phyloP scores from a whole-genome alignment of 2,329 filamentous ascomycete genomes.

The Paraphoma sp. region DNA sequence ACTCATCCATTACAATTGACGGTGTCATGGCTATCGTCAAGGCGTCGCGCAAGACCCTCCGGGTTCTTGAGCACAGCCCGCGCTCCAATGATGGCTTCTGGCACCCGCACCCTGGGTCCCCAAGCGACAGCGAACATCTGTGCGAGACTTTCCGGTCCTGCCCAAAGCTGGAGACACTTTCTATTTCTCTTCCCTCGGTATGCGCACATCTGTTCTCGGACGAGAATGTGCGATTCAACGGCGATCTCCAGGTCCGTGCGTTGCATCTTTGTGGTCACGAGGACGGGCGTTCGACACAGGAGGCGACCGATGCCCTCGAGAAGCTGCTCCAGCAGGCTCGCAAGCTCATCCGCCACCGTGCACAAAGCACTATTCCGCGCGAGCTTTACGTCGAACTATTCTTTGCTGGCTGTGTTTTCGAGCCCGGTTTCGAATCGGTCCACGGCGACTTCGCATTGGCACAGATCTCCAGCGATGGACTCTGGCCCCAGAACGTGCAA shows the following conservation, averaged over 20 bases:
- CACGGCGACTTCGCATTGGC: constrained; percentile 58
- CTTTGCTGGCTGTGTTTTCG: constrained; percentile 60
- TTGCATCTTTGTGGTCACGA: constrained; percentile 54
- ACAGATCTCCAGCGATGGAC: constrained; percentile 48
- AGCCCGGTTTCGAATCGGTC: constrained; percentile 53
- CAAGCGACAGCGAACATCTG: constrained; percentile 54
- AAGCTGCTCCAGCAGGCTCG: constrained; percentile 52
- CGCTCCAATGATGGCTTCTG: constrained; percentile 60
- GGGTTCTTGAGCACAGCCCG: constrained; percentile 61
- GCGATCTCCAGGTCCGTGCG: constrained; percentile 59
- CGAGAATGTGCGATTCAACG: constrained; percentile 52
- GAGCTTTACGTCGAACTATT: constrained; percentile 58
- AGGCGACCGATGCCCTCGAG: constrained; percentile 47
- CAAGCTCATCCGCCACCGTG: constrained; percentile 47
- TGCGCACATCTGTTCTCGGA: constrained; percentile 56
- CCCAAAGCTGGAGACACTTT: constrained; percentile 56
- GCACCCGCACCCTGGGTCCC: constrained; percentile 57
- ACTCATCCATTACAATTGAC: constrained; percentile 60
- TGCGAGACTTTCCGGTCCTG: constrained; percentile 56
- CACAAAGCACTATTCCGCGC: constrained; percentile 44
- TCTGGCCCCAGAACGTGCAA: constrained; percentile 49
- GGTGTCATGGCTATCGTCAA: constrained; percentile 61
- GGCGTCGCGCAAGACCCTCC: constrained; percentile 55
- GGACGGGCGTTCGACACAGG: constrained; percentile 43
- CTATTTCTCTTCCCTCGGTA: constrained; percentile 57